A percentile compares a stretch with the other conserved stretches of the same genome.
These are phyloP conservation scores for Diplosphaera chodatii DNA, from an alignment of 139 green algal genomes.

Conservation along the genomic window DNA sequence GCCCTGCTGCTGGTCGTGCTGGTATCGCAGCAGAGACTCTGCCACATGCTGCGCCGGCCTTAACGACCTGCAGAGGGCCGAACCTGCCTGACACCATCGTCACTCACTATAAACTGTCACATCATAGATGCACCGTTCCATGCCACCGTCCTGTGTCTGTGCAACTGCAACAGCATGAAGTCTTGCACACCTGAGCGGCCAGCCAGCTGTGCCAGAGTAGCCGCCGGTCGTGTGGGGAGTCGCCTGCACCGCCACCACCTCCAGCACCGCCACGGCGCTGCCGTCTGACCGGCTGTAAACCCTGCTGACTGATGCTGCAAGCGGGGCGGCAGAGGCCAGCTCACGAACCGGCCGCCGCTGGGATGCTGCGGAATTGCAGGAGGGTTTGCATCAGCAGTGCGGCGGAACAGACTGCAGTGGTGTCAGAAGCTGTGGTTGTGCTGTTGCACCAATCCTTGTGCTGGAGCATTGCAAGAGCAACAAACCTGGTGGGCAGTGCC, in stretches of 20 bases:
- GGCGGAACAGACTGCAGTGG: too few relatives aligned
- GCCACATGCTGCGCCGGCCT: conserved; percentile 19
- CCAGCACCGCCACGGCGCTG: conserved; percentile 15
- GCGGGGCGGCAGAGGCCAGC: conserved; percentile 21
- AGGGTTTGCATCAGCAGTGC: neutral
- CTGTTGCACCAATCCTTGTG: too few relatives aligned
- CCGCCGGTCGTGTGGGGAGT: conserved; percentile 8
- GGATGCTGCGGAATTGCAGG: neutral
- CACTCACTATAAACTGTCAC: too few relatives aligned
- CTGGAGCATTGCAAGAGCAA: too few relatives aligned
- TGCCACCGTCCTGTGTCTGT: too few relatives aligned
- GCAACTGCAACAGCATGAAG: too few relatives aligned
- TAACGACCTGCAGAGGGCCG: conserved; percentile 12
- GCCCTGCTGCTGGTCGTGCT: conserved; percentile 3
- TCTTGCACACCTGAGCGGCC: conserved; percentile 28
- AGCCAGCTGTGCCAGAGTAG: conserved; percentile 13
- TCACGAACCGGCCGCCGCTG: neutral
- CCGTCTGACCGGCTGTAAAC: neutral
- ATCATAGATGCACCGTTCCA: too few relatives aligned
- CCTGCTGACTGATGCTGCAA: neutral
- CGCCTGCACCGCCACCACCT: conserved; percentile 19
- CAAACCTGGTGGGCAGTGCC: neutral
- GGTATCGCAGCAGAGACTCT: conserved; percentile 18
- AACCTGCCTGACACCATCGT: neutral
- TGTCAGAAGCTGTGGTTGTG: too few relatives aligned